These are phyloP conservation scores for Tolypocladium guangdongense DNA, from an alignment of 2,329 filamentous ascomycete genomes.

Conservation along the genomic window DNA sequence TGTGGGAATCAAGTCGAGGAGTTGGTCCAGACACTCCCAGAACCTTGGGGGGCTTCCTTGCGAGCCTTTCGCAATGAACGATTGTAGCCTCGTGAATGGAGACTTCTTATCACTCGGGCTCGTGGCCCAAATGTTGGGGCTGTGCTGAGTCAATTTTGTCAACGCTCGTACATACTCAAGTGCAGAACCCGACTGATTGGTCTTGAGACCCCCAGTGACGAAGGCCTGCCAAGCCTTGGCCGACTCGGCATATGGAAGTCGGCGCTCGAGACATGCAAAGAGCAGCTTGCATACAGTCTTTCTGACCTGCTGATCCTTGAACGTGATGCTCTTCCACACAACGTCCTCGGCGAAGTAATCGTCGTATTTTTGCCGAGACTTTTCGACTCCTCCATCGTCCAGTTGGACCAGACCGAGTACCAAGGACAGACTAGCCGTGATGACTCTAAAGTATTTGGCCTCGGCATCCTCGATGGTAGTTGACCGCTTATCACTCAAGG, in stretches of 20 bases:
- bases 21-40: slow-evolving; percentile 57
- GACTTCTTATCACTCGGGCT: slow-evolving; percentile 36
- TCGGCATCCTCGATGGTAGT: slow-evolving; percentile 77
- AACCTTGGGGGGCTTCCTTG: slow-evolving; percentile 62
- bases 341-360: slow-evolving; percentile 54
- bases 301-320: slow-evolving; percentile 44
- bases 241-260: slow-evolving; percentile 37
- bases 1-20: slow-evolving; percentile 51
- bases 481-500: slow-evolving; percentile 79
- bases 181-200: slow-evolving; percentile 63
- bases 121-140: slow-evolving; percentile 65
- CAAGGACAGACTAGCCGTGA: slow-evolving; percentile 43
- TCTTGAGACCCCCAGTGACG: slow-evolving; percentile 62
- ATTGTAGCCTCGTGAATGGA: slow-evolving; percentile 45
- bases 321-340: slow-evolving; percentile 57
- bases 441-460: slow-evolving; percentile 72
- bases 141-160: slow-evolving; percentile 49
- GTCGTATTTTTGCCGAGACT: slow-evolving; percentile 51
- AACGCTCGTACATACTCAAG: slow-evolving; percentile 60
- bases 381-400: slow-evolving; percentile 41
- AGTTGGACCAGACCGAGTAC: slow-evolving; percentile 42
- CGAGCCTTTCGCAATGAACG: slow-evolving; percentile 74
- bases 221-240: slow-evolving; percentile 46
- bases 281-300: slow-evolving; percentile 42
- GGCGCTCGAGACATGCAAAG: slow-evolving; percentile 34